Percentiles rank a stretch among this genome's conserved stretches.
phyloP scores from a whole-genome alignment of 2,329 filamentous ascomycete genomes.

The Alternaria sp. region DNA sequence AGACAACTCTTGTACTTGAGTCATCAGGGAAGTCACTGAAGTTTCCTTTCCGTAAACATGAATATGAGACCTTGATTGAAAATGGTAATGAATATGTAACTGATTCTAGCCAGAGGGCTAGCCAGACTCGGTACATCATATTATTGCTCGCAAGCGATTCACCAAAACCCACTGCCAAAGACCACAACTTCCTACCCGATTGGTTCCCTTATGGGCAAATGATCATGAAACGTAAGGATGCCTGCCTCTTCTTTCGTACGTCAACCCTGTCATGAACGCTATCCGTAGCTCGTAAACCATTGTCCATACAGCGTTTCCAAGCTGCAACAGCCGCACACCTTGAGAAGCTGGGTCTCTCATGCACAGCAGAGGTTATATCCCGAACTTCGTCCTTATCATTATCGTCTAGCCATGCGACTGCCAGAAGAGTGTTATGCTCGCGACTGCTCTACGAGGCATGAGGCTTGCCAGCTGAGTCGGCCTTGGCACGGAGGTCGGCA shows the following conservation, averaged over 20 bases:
- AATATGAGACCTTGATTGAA: neutral
- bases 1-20: neutral
- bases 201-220: constrained; percentile 22
- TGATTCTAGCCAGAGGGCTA: constrained; percentile 8
- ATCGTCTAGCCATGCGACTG: constrained; percentile 35
- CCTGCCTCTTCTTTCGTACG: constrained; percentile 27
- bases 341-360: constrained; percentile 13
- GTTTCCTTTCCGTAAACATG: neutral
- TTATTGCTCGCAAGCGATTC: constrained; percentile 11
- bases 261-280: constrained; percentile 23
- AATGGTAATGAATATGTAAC: constrained; percentile 3
- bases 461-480: constrained; percentile 67
- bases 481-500: constrained; percentile 86
- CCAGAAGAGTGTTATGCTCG: constrained; percentile 32
- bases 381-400: constrained; percentile 5
- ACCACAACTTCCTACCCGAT: constrained; percentile 23
- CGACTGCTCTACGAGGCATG: constrained; percentile 35
- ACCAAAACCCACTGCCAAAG: constrained; percentile 20
- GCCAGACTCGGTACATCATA: constrained; percentile 8
- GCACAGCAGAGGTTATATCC: constrained; percentile 16
- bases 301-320: constrained; percentile 33
- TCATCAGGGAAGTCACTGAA: neutral
- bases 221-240: constrained; percentile 34
- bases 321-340: constrained; percentile 36
- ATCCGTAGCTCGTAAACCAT: constrained; percentile 28